These are phyloP conservation scores for Hyphopichia pseudoburtonii DNA, from an alignment of 1,139 yeast species.

Conservation along the genomic window DNA sequence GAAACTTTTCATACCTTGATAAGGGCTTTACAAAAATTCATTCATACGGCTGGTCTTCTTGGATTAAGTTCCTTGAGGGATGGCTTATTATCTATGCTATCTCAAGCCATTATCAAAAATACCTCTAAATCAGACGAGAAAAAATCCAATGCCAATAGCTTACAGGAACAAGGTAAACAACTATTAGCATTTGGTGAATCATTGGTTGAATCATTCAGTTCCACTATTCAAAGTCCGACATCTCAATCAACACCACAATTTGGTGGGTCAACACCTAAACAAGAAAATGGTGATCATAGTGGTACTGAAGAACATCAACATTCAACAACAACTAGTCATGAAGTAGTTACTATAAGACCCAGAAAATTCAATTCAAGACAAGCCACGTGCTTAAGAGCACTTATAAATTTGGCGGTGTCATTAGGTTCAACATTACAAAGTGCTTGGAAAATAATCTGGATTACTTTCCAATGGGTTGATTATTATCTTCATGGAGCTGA, in stretches of 20 bases:
- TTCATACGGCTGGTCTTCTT: slow-evolving; percentile 82
- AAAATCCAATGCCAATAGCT: slow-evolving; percentile 7
- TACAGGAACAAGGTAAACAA: slow-evolving; percentile 30
- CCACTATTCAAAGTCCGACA: slow-evolving; percentile 17
- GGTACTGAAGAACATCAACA: not conserved
- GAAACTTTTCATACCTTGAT: slow-evolving; percentile 64
- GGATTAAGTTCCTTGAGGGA: slow-evolving; percentile 58
- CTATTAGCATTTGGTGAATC: slow-evolving; percentile 60
- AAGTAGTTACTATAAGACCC: slow-evolving; percentile 15
- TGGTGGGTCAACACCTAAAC: not conserved
- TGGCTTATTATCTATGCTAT: slow-evolving; percentile 56
- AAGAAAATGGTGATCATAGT: slow-evolving; percentile 5
- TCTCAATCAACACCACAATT: slow-evolving; percentile 1
- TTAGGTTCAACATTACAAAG: slow-evolving; percentile 67
- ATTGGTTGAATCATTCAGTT: slow-evolving; percentile 57
- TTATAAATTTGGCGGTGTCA: slow-evolving; percentile 73
- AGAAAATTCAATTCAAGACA: slow-evolving; percentile 61
- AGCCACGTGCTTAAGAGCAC: slow-evolving; percentile 74
- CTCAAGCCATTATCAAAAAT: slow-evolving; percentile 51
- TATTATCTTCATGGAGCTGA: slow-evolving; percentile 65
- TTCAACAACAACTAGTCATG: not conserved
- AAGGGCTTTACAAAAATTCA: slow-evolving; percentile 72
- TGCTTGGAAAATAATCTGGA: slow-evolving; percentile 70
- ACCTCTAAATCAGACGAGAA: slow-evolving; percentile 20
- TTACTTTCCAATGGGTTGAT: slow-evolving; percentile 75